Evolutionary conservation across 2,329 filamentous ascomycete genomes (phyloP), one percentile per base, ranked within the genome.

Genomic region (Fusarium temperatum): DNA sequence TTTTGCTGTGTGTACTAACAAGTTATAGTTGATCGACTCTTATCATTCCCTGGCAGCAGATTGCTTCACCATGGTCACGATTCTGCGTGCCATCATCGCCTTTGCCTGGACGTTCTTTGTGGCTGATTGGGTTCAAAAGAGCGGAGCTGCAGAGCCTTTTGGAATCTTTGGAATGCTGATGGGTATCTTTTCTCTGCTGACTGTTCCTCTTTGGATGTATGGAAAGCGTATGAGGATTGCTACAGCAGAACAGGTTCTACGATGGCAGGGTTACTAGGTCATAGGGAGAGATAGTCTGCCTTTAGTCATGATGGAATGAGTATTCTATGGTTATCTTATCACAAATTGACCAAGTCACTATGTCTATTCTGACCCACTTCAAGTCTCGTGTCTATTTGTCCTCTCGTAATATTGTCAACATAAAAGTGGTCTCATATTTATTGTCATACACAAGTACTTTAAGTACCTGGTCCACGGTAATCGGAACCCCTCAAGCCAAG

Each of bases 51-150:
- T 87, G 2, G 84, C 85, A 0, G 84, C 84, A 4, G 87, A 89
- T 70, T 89, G 87, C 74, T 89, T 89, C 71, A 86, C 87, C 18
- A 85, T 87, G 57, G 84, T 89, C 1, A 88, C 87, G 3, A 84
- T 84, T 38, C 78, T 86, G 22, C 82, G 87, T 7, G 82, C 86
- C 17, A 78, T 88, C 10, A 83, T 90, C 14, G 82, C 84, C 2
- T 89, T 89, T 72, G 83, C 86, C 0, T 89, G 87, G 87, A 87
- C 86, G 0, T 88, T 88, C 62, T 89, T 89, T 50, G 84, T 86
- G 0, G 82, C 83, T 6, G 79, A 83, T 8, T 89, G 87, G 87
- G 81, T 87, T 1, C 73, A 79, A 3, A 54, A 79, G 1, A 77
- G 75, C 1, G 88, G 88, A 1, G 73, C 83, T 3, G 83, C 87